Evolutionary conservation across 2,329 filamentous ascomycete genomes (phyloP).

Genomic region (Ilyonectria destructans): DNA sequence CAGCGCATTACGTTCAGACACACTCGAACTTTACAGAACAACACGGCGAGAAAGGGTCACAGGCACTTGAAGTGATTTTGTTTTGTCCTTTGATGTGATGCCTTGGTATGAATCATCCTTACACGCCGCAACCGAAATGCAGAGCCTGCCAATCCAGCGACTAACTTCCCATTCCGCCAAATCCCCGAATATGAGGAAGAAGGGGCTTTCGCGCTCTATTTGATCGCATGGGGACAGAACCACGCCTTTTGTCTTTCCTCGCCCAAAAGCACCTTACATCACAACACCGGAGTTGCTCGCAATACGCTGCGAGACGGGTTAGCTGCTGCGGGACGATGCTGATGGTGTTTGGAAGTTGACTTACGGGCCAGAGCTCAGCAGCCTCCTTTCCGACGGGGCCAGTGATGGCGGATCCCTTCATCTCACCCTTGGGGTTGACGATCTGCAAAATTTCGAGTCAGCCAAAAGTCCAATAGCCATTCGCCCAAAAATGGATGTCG

Average conservation of each 20-base stretch:
- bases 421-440: constrained; percentile 99
- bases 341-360: constrained; percentile 55
- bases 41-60: constrained; percentile 26
- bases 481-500: not conserved
- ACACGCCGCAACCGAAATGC: constrained; percentile 70
- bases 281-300: constrained; percentile 99
- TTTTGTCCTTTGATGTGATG: constrained; percentile 65
- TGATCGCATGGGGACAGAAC: constrained; percentile 55
- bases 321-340: constrained; percentile 40
- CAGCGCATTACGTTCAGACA: not conserved
- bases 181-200: constrained; percentile 43
- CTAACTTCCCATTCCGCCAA: constrained; percentile 49
- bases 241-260: constrained; percentile 52
- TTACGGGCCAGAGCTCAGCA: constrained; percentile 98
- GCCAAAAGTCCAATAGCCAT: constrained; percentile 38
- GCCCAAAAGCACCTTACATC: constrained; percentile 81
- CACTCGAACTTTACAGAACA: not conserved
- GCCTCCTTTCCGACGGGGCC: constrained; percentile 99
- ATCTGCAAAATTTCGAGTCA: constrained; percentile 74
- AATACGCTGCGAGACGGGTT: constrained; percentile 81
- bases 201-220: constrained; percentile 52
- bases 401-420: constrained; percentile 99
- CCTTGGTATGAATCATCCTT: constrained; percentile 68
- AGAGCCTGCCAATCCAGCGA: constrained; percentile 65
- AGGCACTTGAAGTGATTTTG: constrained; percentile 53